Percentiles rank a stretch among this genome's conserved stretches.
These are phyloP conservation scores for Fusarium napiforme DNA, from an alignment of 2,329 filamentous ascomycete species.

Conservation along the genomic window DNA sequence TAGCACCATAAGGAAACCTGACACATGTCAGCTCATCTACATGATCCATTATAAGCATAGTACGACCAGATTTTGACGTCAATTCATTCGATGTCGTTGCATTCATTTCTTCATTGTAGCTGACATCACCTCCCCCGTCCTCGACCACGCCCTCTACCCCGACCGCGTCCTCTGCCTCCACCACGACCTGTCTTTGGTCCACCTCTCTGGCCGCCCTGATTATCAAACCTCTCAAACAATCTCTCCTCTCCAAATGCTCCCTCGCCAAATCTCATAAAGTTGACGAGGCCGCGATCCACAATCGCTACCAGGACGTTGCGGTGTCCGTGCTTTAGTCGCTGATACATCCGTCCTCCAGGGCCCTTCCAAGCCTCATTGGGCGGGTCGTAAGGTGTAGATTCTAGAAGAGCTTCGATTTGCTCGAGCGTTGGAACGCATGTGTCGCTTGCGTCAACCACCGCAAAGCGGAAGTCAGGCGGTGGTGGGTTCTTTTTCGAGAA, in stretches of 20 bases:
- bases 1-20: neutral
- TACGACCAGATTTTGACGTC: neutral
- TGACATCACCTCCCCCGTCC: constrained; percentile 37
- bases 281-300: constrained; percentile 89
- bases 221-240: constrained; percentile 70
- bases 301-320: constrained; percentile 87
- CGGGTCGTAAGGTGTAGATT: constrained; percentile 76
- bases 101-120: constrained; percentile 24
- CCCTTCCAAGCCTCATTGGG: constrained; percentile 54
- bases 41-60: neutral
- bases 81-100: constrained; percentile 21
- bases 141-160: constrained; percentile 44
- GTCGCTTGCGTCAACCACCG: constrained; percentile 80
- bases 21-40: constrained; percentile 16
- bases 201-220: constrained; percentile 52
- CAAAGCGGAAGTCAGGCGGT: constrained; percentile 84
- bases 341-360: constrained; percentile 70
- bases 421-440: constrained; percentile 77
- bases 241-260: constrained; percentile 81
- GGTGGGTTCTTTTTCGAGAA: constrained; percentile 86
- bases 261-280: constrained; percentile 85
- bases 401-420: constrained; percentile 77
- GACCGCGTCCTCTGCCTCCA: constrained; percentile 47
- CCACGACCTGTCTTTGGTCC: constrained; percentile 57
- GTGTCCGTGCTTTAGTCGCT: constrained; percentile 84